Percentiles rank a stretch among this genome's conserved stretches.
Conservation (phyloP, 1,284 basidiomycete species). For the Tilletia walkeri region DNA sequence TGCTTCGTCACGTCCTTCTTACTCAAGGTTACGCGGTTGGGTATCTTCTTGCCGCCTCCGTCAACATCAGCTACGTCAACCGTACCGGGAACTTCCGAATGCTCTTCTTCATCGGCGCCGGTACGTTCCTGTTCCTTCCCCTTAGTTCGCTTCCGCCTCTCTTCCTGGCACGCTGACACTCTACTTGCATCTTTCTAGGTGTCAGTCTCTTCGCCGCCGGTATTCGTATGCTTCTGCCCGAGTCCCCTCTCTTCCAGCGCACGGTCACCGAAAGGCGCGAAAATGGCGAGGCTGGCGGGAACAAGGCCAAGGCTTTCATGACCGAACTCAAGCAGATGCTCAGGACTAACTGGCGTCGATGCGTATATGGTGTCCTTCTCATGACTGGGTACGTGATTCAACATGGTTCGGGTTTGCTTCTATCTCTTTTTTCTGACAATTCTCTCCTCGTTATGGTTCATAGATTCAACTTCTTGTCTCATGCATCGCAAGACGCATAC, state of each 20-base stretch:
- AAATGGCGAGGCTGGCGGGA: conserved; percentile 47
- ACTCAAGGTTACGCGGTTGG: conserved; percentile 65
- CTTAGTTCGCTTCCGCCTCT: too few relatives aligned
- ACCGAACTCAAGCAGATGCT: conserved; percentile 72
- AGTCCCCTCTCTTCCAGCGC: conserved; percentile 70
- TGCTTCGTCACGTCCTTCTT: too few relatives aligned
- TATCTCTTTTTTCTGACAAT: background rate
- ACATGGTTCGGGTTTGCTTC: background rate
- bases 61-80: conserved; percentile 66
- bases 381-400: conserved; percentile 54
- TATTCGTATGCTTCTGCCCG: conserved; percentile 73
- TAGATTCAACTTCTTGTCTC: conserved; percentile 83
- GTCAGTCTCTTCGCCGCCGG: conserved; percentile 72
- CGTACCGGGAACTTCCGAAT: conserved; percentile 58
- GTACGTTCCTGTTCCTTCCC: background rate
- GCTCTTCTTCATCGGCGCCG: conserved; percentile 58
- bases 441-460: background rate
- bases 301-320: conserved; percentile 67
- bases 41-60: conserved; percentile 64
- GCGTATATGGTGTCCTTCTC: conserved; percentile 70
- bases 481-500: conserved; percentile 66
- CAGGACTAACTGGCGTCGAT: conserved; percentile 77
- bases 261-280: conserved; percentile 58
- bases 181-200: conserved; percentile 56
- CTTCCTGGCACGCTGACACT: background rate